Conservation (phyloP, 1,284 basidiomycete species). For the Puccinia sorghi region DNA sequence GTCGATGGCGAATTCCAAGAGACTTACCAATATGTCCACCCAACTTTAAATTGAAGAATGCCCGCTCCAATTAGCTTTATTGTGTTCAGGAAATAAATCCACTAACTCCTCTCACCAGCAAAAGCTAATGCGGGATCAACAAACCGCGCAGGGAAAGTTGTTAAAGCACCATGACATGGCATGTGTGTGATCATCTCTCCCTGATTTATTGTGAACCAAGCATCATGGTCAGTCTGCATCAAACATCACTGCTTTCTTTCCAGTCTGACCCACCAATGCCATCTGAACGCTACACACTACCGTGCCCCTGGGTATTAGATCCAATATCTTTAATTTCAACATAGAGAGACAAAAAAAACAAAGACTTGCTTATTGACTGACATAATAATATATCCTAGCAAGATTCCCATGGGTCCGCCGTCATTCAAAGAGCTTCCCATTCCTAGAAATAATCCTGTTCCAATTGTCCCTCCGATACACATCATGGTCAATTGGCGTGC, state of each 20-base stretch:
- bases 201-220: conserved; percentile 12
- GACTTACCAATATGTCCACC: conserved; percentile 46
- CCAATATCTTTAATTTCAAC: background rate
- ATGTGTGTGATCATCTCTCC: conserved; percentile 45
- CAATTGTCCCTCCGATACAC: conserved; percentile 45
- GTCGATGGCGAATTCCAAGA: background rate
- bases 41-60: conserved; percentile 3
- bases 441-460: conserved; percentile 66
- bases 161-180: conserved; percentile 36
- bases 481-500: conserved; percentile 46
- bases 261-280: conserved; percentile 25
- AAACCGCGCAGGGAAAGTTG: conserved; percentile 30
- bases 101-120: conserved; percentile 16
- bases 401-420: conserved; percentile 61
- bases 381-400: conserved; percentile 58
- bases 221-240: background rate
- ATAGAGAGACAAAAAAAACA: background rate
- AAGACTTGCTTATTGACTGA: background rate
- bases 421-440: conserved; percentile 65
- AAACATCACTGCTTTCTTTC: background rate
- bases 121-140: conserved; percentile 47
- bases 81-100: background rate
- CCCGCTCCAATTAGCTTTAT: background rate
- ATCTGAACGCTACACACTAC: conserved; percentile 41
- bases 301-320: conserved; percentile 25